phyloP scores from a whole-genome alignment of 495 filamentous ascomycete genomes.

The Penicillium daleae region DNA sequence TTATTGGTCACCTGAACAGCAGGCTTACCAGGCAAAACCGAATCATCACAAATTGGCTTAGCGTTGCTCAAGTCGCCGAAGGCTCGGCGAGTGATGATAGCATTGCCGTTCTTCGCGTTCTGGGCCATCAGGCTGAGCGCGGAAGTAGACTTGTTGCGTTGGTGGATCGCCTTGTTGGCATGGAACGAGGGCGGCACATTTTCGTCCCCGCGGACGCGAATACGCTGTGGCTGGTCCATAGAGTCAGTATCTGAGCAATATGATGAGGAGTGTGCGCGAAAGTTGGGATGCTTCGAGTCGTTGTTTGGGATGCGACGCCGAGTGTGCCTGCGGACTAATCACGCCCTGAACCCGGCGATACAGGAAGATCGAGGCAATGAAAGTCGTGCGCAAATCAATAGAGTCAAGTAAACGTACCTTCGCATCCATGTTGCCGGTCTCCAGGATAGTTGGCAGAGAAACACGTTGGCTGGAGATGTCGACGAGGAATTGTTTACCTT shows the following conservation, averaged over 20 bases:
- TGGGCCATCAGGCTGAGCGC: constrained; percentile 62
- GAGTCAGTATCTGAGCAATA: constrained; percentile 12
- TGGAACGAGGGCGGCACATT: constrained; percentile 58
- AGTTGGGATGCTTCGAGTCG: background rate
- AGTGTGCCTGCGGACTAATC: background rate
- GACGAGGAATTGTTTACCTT: constrained; percentile 41
- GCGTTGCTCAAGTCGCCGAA: constrained; percentile 84
- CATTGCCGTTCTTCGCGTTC: constrained; percentile 63
- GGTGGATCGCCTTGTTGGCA: constrained; percentile 65
- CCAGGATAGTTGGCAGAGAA: constrained; percentile 4
- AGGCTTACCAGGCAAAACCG: constrained; percentile 51
- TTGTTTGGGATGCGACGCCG: background rate
- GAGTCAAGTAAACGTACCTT: constrained; percentile 37
- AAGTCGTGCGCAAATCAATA: background rate
- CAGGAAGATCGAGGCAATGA: background rate
- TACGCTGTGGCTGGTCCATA: constrained; percentile 70
- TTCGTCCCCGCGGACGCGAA: constrained; percentile 74
- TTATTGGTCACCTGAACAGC: constrained; percentile 40
- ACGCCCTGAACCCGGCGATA: background rate
- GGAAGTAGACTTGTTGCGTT: constrained; percentile 80
- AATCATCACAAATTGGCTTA: constrained; percentile 60
- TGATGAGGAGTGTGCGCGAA: background rate
- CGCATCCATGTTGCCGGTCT: constrained; percentile 41
- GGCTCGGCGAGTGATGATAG: constrained; percentile 66
- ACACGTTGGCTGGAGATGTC: constrained; percentile 10